Evolutionary conservation across 2,329 filamentous ascomycete genomes (phyloP), one percentile per base, ranked within the genome.

Genomic region (Blumeriella jaapii): DNA sequence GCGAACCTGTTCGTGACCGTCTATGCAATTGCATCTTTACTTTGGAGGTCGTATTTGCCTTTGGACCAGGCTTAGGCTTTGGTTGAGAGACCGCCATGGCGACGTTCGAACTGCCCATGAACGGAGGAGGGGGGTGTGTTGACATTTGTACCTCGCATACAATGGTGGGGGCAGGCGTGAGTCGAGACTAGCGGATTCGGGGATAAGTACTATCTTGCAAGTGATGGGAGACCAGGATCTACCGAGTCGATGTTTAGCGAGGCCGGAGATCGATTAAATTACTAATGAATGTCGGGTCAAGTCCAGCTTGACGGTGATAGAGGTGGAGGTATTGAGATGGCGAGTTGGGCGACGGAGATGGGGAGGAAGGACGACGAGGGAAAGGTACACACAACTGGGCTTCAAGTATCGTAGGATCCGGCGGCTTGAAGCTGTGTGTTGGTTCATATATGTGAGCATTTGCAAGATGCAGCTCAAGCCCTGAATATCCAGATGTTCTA

Each of bases 1-100:
- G 73, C 80, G 56, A 71, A 94, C 87, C 87, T 75, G 86, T 93
- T 63, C 89, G 78, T 61, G 89, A 95, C 55, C 89, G 76, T 59
- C 86, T 78, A 62, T 95, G 89, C 78, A 91, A 86, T 67, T 93
- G 89, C 54, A 76, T 64, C 62, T 82, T 80, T 55, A 72, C 65
- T 63, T 82, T 84, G 46, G 73, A 59, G 53, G 66, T 64, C 50
- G 63, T 63, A 61, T 64, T 59, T 45, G 64, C 58, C 59, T 74
- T 75, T 34, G 66, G 60, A 55, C 66, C 62, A 56, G 65, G 49
- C 62, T 76, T 77, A 55, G 67, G 57, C 62, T 78, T 78, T 50
- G 68, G 60, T 59, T 71, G 66, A 59, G 72, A 62, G 55, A 69
- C 65, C 52, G 74, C 71, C 74, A 78, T 79, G 35, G 46, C 40